Base-by-base conservation (phyloP, 805 yeast species). In the Wickerhamiella nectarea region DNA sequence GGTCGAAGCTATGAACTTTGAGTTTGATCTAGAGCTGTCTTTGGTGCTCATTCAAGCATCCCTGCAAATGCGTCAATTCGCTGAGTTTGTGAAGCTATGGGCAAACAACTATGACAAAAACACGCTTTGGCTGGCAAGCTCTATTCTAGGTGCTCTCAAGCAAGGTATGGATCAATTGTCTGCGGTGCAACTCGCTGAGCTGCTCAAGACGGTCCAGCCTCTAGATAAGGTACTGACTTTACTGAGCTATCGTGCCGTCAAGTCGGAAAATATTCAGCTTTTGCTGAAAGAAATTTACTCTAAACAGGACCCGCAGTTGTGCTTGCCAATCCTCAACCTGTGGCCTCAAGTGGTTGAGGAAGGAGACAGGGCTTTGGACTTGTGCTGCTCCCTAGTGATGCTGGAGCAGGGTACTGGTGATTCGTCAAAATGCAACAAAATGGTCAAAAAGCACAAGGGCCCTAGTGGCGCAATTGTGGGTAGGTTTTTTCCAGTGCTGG, bases 151-250 rank as follows among this genome's bases (percentile, higher is more conserved):
- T 0, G 47, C 41, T 1, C 19, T 48, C 7, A 9, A 19, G 8
- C 11, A 31, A 4, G 44, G 48, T 2, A 24, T 49, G 5, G 43
- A 38, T 5, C 36, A 46, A 12, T 42, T 52, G 12, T 41, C 55
- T 1, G 26, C 48, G 8, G 7, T 11, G 6, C 55, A 52, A 20
- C 35, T 52, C 3, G 44, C 37, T 3, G 34, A 38, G 7, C 25
- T 51, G 5, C 28, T 51, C 4, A 12, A 17, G 22, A 15, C 12
- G 15, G n/a, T n/a, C 8, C 6, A 15, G 15, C 8, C 14, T 8
- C 31, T 28, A 8, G n/a, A 28, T 8, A 11, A 28, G 12, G 31
- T 28, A 3, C 31, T 28, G 7, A n/a, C 14, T 8, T 15, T 28
- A 3, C 15, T 28, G 6, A 28, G 31, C 15, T 28, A 28, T n/a